Percentiles rank a stretch among this genome's conserved stretches.
These are phyloP conservation scores for Penicillium desertorum DNA, from an alignment of 495 filamentous ascomycete species.

Conservation along the genomic window DNA sequence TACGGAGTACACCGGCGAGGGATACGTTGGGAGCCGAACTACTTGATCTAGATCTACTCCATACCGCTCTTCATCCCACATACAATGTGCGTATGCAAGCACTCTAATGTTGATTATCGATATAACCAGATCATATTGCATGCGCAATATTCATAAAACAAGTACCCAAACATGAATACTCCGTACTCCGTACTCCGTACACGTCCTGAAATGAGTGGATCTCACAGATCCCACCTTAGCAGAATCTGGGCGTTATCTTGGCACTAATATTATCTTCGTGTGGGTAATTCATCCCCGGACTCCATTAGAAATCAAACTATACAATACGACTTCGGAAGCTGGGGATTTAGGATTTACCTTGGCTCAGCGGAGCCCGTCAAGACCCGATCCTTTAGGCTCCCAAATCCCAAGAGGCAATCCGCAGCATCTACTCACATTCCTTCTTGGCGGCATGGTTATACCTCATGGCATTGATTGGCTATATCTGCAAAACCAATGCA, in stretches of 20 bases:
- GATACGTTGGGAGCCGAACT: background rate
- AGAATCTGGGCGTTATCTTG: constrained; percentile 7
- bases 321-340: background rate
- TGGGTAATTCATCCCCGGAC: constrained; percentile 13
- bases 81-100: background rate
- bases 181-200: too few species aligned
- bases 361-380: background rate
- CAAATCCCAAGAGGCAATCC: background rate
- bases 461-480: background rate
- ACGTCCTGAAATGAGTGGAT: constrained; percentile 11
- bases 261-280: constrained; percentile 3
- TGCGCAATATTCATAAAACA: background rate
- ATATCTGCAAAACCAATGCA: background rate
- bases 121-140: background rate
- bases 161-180: background rate
- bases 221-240: constrained; percentile 17
- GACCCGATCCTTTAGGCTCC: background rate
- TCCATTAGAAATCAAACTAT: background rate
- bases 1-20: constrained; percentile 8
- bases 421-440: constrained; percentile 4
- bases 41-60: background rate
- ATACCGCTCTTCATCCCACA: background rate
- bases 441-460: constrained; percentile 16
- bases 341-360: background rate
- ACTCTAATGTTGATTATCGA: background rate